Evolutionary conservation across 176 grass and related monocot species (phyloP), one percentile per base, ranked within the genome.

Genomic region (Chloris gayana): DNA sequence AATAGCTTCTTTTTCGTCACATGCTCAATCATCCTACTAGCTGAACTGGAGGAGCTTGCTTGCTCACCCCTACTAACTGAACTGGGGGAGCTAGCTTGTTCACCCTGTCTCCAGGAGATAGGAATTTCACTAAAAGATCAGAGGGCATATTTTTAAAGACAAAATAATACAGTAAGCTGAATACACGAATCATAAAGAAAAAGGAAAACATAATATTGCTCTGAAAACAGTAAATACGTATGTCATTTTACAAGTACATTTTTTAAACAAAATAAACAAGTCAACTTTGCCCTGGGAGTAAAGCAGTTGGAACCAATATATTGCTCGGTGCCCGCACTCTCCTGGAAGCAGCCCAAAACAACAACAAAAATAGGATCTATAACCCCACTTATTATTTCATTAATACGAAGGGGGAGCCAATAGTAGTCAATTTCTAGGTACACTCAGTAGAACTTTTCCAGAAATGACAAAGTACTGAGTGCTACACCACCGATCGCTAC

Each of bases 361-460:
- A 57, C 57, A 31, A n/a, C n/a, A 75, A 49, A 27, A 12, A 49
- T 62, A 49, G 38, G 3, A 32, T 38, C 2, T 77, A 59, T 61
- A 77, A 59, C 59, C 67, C 32, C 78, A 45, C 54, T 56, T 78
- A 83, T 61, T n/a, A 25, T 78, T 83, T 21, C n/a, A 58, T 49
- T 26, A 68, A 38, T 46, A 81, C 17, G 8, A 72, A 57, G 58
- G 59, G 70, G 19, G 31, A 31, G 41, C 50, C 17, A 45, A 27
- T 47, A 35, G 46, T 68, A 68, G 22, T 47, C 63, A 51, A 31
- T 59, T 38, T 80, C 56, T 31, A 47, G 29, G 39, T 74, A 74
- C 30, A 70, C 31, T 50, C 77, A 68, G 67, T 29, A 33, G 1
- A 66, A 74, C n/a, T 50, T 21, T 34, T 76, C 42, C n/a, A 67